Percentiles rank a stretch among this genome's conserved stretches.
Conservation (phyloP, 225 moss, liverwort and hornwort genomes). For the Physcomitrium patens region DNA sequence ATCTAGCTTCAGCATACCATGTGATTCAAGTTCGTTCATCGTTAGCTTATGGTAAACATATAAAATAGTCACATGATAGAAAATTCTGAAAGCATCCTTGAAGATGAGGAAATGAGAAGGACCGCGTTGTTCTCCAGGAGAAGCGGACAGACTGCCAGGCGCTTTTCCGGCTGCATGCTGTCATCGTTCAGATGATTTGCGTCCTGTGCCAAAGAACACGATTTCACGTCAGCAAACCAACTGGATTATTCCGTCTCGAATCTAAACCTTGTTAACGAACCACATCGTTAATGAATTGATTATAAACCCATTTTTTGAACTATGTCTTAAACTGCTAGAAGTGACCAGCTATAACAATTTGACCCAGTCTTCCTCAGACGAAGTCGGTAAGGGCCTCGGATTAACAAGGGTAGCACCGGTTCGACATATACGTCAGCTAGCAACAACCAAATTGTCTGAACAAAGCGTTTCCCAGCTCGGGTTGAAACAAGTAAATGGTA, state of each 20-base stretch:
- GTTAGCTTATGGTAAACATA: conserved; percentile 5
- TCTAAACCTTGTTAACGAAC: no score
- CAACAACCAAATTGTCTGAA: conserved; percentile 1
- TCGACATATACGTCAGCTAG: conserved; percentile 4
- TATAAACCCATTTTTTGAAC: no score
- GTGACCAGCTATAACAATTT: neutral
- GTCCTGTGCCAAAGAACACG: conserved; percentile 36
- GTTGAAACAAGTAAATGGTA: conserved; percentile 3
- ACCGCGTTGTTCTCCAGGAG: conserved; percentile 36
- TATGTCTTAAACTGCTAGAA: conserved; percentile 12
- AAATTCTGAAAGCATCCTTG: neutral
- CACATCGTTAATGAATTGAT: no score
- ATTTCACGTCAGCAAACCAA: conserved; percentile 30
- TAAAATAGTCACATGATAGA: conserved; percentile 5
- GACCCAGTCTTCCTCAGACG: conserved; percentile 2
- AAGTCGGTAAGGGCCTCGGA: conserved; percentile 7
- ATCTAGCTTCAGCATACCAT: neutral
- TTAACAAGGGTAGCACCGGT: neutral
- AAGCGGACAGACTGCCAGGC: conserved; percentile 39
- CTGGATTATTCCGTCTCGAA: neutral
- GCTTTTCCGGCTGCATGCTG: conserved; percentile 29
- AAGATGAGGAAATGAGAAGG: neutral
- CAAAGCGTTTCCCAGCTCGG: conserved; percentile 7
- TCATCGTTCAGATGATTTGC: conserved; percentile 34
- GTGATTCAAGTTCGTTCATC: neutral